Base-by-base conservation (phyloP, 2,329 filamentous ascomycete genomes). In the Parastagonospora nodorum region DNA sequence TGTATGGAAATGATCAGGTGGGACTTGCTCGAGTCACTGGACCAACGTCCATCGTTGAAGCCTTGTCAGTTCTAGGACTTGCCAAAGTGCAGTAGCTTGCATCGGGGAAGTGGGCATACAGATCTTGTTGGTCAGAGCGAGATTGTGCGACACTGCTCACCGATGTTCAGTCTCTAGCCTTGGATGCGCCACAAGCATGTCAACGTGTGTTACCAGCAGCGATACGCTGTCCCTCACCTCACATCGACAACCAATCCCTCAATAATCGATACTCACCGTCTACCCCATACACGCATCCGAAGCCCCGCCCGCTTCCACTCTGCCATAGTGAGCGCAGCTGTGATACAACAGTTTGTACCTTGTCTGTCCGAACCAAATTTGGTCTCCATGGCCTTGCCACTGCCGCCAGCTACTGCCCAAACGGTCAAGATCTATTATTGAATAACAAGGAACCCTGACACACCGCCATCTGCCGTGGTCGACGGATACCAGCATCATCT, bases 321-420 rank as follows among this genome's bases (percentile, higher is more conserved):
- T 32, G 8, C 33, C 33, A 36, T 15, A 4, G 7, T 5, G n/a
- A 19, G 36, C 36, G 4, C 5, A 2, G 5, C 12, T 16, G 16
- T 19, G n/a, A 19, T 19, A 38, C 36, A 12, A 56, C 35, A 35
- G 51, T 51, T 56, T 19, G 16, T 9, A 42, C 42, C 51, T 48
- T 45, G 10, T 38, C 8, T 12, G 28, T 36, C 36, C 44, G n/a
- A n/a, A n/a, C n/a, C n/a, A n/a, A n/a, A n/a, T n/a, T n/a, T n/a
- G n/a, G n/a, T n/a, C n/a, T n/a, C n/a, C n/a, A n/a, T n/a, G n/a
- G n/a, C n/a, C n/a, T n/a, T n/a, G n/a, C n/a, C 16, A 24, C 9
- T 16, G 16, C 41, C 8, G 19, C 43, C 43, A 47, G 32, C 45
- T 11, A 10, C n/a, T n/a, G 27, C 12, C 33, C 16, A 35, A 19